These are phyloP conservation scores for Backusella luteola DNA, from an alignment of 192 early-diverging fungal genomes.

Conservation along the genomic window DNA sequence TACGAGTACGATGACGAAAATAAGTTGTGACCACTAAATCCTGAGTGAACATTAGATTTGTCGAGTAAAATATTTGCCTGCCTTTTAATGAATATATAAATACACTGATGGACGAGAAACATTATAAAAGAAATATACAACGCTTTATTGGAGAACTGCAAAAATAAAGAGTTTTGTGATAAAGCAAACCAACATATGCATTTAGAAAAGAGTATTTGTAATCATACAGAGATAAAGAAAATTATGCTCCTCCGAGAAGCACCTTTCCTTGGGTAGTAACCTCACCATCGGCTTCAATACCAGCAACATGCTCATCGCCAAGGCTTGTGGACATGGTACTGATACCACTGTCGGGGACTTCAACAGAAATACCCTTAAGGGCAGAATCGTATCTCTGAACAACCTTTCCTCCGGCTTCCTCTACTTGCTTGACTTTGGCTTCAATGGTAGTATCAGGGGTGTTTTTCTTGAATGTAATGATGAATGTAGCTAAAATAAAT, in stretches of 20 bases:
- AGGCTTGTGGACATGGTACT: slow-evolving; percentile 9
- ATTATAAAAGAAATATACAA: background rate
- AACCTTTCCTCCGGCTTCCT: slow-evolving; percentile 22
- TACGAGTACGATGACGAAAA: too few relatives aligned
- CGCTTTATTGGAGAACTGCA: background rate
- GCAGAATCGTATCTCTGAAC: slow-evolving; percentile 29
- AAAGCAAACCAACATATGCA: background rate
- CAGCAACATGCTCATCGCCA: slow-evolving; percentile 1
- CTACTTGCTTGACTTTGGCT: slow-evolving; percentile 10
- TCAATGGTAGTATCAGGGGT: slow-evolving; percentile 34
- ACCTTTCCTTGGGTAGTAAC: slow-evolving; percentile 30
- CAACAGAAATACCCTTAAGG: slow-evolving; percentile 29
- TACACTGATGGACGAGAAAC: background rate
- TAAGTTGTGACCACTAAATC: too few relatives aligned
- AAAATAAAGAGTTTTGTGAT: background rate
- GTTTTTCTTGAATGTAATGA: slow-evolving; percentile 37
- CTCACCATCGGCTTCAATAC: slow-evolving; percentile 36
- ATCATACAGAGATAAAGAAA: background rate
- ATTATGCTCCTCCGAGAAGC: background rate
- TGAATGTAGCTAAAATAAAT: slow-evolving; percentile 12
- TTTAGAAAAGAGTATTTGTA: background rate
- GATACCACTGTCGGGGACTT: slow-evolving; percentile 25
- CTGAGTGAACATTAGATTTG: too few relatives aligned
- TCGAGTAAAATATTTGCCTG: background rate
- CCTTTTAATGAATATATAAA: background rate